Base-by-base conservation (phyloP, 2,329 filamentous ascomycete genomes). In the Pseudocercospora crystallina region DNA sequence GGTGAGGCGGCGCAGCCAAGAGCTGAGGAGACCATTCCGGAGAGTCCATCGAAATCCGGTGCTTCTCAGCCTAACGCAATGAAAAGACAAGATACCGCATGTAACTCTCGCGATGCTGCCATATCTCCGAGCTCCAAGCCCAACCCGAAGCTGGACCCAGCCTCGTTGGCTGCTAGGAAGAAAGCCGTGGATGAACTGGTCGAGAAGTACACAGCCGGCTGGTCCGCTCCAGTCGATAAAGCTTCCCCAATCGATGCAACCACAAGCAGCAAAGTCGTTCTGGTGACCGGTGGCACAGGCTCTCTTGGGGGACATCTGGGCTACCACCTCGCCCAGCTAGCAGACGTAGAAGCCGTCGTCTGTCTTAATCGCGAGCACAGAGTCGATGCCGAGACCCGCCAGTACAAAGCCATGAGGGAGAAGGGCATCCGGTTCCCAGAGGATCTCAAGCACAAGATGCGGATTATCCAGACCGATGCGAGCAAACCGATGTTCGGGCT, bases 401-500 rank as follows among this genome's bases (percentile, higher is more conserved):
- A 78, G 55, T 43, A 59, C 4, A 36, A 70, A 15, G 63, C 73
- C 0, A 38, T 74, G 10, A 26, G 42, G 10, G 47, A 57, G 10
- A 41, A 42, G 10, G 42, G 43, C 20, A 51, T 54, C 42, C 14
- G 37, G 61, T 59, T 72, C 2, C 41, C 43, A 12, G 8, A 57
- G 1, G 32, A 37, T 0, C 51, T 60, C 4, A 26, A 47, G 10
- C 26, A 62, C 1, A 80, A 79, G 54, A 42, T 80, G 0, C 44
- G 38, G 2, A 80, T 82, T 33, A 59, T 78, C 4, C 71, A 76
- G 31, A 74, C 73, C 2, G 78, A 83, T 56, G 70, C 77, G 12
- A 71, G 74, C 0, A 69, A 73, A 11, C 64, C 71, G 0, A 63
- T 71, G 10, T 71, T 85, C 0, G 81, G 81, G 0, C 69, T 86